phyloP scores from a whole-genome alignment of 495 filamentous ascomycete species.

The Aspergillus hancockii region DNA sequence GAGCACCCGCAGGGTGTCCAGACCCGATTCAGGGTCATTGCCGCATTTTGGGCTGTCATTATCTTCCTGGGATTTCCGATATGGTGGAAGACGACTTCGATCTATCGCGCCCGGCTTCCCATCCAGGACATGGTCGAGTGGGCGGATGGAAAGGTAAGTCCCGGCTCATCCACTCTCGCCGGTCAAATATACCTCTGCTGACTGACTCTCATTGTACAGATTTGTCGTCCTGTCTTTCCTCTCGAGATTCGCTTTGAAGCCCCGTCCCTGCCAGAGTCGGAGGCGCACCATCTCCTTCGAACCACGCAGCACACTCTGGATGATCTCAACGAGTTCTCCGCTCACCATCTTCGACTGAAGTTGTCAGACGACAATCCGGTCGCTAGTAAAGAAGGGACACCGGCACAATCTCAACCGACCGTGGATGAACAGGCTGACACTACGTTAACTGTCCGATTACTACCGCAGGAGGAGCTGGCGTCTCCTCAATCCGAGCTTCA shows the following conservation, averaged over 20 bases:
- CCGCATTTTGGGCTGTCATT: conserved; percentile 90
- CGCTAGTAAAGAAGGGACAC: not conserved
- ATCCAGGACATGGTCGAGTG: conserved; percentile 86
- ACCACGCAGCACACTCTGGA: conserved; percentile 89
- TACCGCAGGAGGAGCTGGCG: conserved; percentile 58
- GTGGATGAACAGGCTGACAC: conserved; percentile 42
- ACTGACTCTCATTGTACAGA: conserved; percentile 46
- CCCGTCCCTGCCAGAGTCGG: conserved; percentile 61
- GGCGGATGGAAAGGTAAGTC: conserved; percentile 85
- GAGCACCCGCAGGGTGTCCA: conserved; percentile 70
- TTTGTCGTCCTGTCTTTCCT: conserved; percentile 85
- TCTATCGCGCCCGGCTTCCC: conserved; percentile 85
- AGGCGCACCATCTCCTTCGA: conserved; percentile 76
- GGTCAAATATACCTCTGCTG: not conserved
- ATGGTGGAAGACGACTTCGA: conserved; percentile 97
- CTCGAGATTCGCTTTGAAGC: conserved; percentile 78
- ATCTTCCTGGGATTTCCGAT: conserved; percentile 84
- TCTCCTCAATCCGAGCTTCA: conserved; percentile 61
- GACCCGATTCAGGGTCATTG: conserved; percentile 70
- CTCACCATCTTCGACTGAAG: conserved; percentile 80
- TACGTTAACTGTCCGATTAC: conserved; percentile 69
- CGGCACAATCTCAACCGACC: not conserved
- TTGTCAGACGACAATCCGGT: conserved; percentile 47
- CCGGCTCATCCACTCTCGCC: not conserved
- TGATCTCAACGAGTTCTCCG: conserved; percentile 88